Conservation (phyloP, 305 asterid genomes). For the Fraxinus albicans region DNA sequence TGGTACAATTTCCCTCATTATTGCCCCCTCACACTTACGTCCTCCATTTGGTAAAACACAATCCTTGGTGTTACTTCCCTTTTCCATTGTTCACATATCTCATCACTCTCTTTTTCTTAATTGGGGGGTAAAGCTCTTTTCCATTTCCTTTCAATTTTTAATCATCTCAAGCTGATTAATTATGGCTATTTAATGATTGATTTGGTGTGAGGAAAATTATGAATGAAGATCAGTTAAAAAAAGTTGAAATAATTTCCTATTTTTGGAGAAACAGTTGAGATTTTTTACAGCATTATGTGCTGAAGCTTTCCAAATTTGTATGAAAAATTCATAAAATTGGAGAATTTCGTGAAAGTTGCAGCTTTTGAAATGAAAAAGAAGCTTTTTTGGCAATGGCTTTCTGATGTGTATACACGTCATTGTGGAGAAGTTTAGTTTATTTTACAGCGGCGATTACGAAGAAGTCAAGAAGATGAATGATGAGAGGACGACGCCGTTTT, state of each 20-base stretch:
- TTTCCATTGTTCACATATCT: neutral
- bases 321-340: neutral
- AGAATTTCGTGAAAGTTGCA: neutral
- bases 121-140: neutral
- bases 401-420: neutral
- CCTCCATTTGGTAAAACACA: neutral
- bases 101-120: neutral
- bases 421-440: neutral
- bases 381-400: neutral
- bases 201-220: neutral
- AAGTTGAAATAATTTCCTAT: neutral
- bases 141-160: neutral
- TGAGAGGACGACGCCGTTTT: conserved; percentile 3
- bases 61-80: neutral
- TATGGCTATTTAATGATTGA: neutral
- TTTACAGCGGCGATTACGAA: neutral
- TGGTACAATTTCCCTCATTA: neutral
- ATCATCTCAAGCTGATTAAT: neutral
- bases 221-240: neutral
- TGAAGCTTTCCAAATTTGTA: neutral
- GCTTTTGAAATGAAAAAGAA: neutral
- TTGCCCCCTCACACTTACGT: neutral
- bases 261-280: neutral
- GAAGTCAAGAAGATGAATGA: neutral
- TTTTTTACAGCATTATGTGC: neutral